Percentiles rank a stretch among this genome's conserved stretches.
These are phyloP conservation scores for Secale cereale DNA, from an alignment of 176 grass and related monocot genomes.

Conservation along the genomic window DNA sequence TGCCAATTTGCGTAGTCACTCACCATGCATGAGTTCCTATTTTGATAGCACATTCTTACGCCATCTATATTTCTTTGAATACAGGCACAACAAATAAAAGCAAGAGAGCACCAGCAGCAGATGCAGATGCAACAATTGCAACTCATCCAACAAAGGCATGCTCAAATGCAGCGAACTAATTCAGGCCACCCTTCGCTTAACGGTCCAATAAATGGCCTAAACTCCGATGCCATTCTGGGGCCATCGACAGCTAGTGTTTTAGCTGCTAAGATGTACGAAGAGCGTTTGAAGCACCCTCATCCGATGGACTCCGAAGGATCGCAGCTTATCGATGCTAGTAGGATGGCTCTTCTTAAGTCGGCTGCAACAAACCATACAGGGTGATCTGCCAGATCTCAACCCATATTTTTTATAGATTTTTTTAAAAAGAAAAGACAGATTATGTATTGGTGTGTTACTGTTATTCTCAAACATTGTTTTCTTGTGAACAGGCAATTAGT, in stretches of 20 bases:
- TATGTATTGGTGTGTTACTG: neutral
- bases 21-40: neutral
- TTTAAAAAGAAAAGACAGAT: neutral
- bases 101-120: slow-evolving; percentile 90
- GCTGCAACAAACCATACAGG: slow-evolving; percentile 77
- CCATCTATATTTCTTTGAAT: slow-evolving; percentile 11
- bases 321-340: slow-evolving; percentile 75
- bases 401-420: slow-evolving; percentile 12
- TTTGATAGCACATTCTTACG: neutral
- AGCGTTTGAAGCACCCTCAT: slow-evolving; percentile 82
- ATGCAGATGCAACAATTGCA: slow-evolving; percentile 95
- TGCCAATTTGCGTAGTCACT: neutral
- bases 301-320: slow-evolving; percentile 78
- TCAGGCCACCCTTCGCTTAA: slow-evolving; percentile 61
- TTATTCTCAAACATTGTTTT: slow-evolving; percentile 1
- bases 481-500: slow-evolving; percentile 59
- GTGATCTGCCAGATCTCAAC: slow-evolving; percentile 27
- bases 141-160: slow-evolving; percentile 87
- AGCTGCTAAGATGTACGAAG: slow-evolving; percentile 97
- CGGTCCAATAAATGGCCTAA: slow-evolving; percentile 64
- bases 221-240: slow-evolving; percentile 76
- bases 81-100: slow-evolving; percentile 86
- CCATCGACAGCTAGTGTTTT: slow-evolving; percentile 87
- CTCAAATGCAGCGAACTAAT: slow-evolving; percentile 81
- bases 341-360: slow-evolving; percentile 95